Base-by-base conservation (phyloP, 306 rosid species). In the Castanea crenata region DNA sequence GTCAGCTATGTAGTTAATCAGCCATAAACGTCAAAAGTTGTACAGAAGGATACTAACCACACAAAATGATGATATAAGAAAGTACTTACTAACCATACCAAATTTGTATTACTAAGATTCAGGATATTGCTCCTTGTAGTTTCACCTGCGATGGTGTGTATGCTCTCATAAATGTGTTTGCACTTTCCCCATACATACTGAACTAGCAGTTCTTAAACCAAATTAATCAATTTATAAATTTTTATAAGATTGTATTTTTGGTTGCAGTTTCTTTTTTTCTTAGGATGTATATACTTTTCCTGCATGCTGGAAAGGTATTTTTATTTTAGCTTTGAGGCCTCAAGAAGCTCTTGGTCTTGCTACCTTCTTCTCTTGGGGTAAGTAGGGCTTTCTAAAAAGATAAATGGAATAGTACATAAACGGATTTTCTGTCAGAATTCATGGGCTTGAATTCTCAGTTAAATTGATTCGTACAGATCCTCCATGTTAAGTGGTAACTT, bases 261-360 rank as follows among this genome's bases (percentile, higher is more conserved):
- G 46, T 79, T 73, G 83, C 76, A 71, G 63, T 78, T 80, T 52
- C 29, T 32, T 71, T 79, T 75, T 69, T 75, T 63, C 12, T 34
- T 87, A 86, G 83, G 82, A 76, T 84, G 79, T 74, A 80, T 31
- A 76, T 41, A 35, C 41, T 29, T 76, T 52, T 69, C 34, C 41
- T 55, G 20, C 70, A 55, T 25, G 54, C 69, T 80, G 77, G 71
- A 52, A 83, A 51, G 38, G n/a, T 29, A 67, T 18, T 57, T 35
- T 73, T 12, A 55, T 52, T 46, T 75, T 55, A 79, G 65, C 49
- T 74, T 29, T 76, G 70, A 81, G 51, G 77, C 74, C 80, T 73
- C 57, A 14, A 31, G 69, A 78, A 71, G 74, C 49, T 82, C 80
- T 52, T 76, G 75, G 32, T 78, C 38, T 56, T 16, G 72, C 61